Conservation (phyloP, 805 yeast species). For the Kazachstania psychrophila region DNA sequence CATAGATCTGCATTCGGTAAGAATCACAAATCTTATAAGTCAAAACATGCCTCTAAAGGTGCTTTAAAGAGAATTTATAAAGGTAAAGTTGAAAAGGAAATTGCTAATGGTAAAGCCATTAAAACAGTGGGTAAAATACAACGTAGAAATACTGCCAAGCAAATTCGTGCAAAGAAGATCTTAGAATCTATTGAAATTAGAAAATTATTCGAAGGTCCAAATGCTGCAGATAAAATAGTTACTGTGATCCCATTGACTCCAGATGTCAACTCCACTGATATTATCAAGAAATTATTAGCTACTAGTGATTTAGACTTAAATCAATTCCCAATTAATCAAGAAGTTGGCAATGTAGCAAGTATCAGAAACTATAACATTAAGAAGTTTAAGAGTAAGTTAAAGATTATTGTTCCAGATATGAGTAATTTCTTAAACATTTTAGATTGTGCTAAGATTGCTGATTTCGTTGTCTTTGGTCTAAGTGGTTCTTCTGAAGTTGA, state of each 20-base stretch:
- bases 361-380: constrained; percentile 45
- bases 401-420: constrained; percentile 64
- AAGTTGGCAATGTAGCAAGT: constrained; percentile 31
- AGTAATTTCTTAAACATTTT: constrained; percentile 56
- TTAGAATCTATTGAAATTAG: constrained; percentile 47
- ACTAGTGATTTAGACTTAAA: constrained; percentile 30
- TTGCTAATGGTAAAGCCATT: constrained; percentile 28
- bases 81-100: constrained; percentile 78
- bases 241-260: constrained; percentile 71
- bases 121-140: constrained; percentile 41
- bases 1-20: constrained; percentile 80
- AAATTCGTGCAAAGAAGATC: constrained; percentile 65
- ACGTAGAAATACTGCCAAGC: constrained; percentile 71
- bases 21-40: constrained; percentile 82
- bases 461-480: constrained; percentile 80
- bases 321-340: constrained; percentile 26
- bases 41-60: constrained; percentile 85
- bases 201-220: constrained; percentile 67
- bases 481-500: constrained; percentile 83
- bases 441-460: constrained; percentile 84
- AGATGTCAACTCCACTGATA: constrained; percentile 52
- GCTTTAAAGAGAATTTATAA: constrained; percentile 68
- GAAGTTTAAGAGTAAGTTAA: constrained; percentile 67
- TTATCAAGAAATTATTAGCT: constrained; percentile 43
- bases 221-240: constrained; percentile 76